These are phyloP conservation scores for Alternaria gaisen DNA, from an alignment of 2,329 filamentous ascomycete genomes.

Conservation along the genomic window DNA sequence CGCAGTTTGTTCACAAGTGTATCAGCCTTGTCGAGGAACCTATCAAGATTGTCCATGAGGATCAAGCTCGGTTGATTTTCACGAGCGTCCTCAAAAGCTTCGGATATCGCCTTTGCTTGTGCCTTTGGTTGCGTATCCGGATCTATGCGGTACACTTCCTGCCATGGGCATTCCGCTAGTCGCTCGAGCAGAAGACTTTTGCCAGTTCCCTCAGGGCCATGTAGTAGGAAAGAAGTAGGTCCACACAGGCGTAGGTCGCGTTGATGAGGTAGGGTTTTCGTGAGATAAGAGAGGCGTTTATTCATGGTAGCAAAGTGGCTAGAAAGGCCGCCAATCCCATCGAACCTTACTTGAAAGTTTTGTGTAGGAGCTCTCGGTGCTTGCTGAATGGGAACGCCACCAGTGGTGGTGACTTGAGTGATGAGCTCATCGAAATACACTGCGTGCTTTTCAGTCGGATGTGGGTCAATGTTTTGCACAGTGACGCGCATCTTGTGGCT, in stretches of 20 bases:
- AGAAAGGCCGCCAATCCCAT: conserved; percentile 73
- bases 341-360: conserved; percentile 45
- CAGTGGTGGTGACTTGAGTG: conserved; percentile 33
- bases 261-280: conserved; percentile 21
- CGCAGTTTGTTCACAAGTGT: conserved; percentile 34
- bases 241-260: conserved; percentile 42
- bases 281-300: conserved; percentile 62
- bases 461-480: conserved; percentile 63
- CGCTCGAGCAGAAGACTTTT: conserved; percentile 78
- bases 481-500: conserved; percentile 64
- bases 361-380: conserved; percentile 18
- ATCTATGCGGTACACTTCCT: conserved; percentile 70
- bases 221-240: conserved; percentile 72
- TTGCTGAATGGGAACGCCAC: conserved; percentile 15
- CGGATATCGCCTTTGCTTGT: conserved; percentile 66
- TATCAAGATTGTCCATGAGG: conserved; percentile 79
- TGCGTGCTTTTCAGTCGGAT: conserved; percentile 34
- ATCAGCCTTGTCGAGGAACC: conserved; percentile 57
- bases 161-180: conserved; percentile 73
- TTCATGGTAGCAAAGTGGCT: conserved; percentile 73
- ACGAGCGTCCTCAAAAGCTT: conserved; percentile 74
- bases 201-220: conserved; percentile 84
- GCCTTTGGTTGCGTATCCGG: conserved; percentile 56
- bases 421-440: conserved; percentile 43
- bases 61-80: conserved; percentile 78